phyloP scores from a whole-genome alignment of 768 basidiomycete species.

The Termitomyces sp. region DNA sequence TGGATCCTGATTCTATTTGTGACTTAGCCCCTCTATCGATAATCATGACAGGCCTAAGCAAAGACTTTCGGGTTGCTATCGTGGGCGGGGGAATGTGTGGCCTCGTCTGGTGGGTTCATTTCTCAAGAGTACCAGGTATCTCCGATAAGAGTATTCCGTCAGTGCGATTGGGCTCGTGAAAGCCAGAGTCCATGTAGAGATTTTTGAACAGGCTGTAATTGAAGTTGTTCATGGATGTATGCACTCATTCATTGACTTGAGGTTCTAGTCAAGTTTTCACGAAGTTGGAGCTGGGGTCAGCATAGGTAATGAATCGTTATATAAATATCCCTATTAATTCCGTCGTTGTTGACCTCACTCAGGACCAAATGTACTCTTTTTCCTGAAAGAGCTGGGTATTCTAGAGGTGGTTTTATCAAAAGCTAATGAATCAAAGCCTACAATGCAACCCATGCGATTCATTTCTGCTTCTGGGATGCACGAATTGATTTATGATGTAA shows the following conservation, averaged over 20 bases:
- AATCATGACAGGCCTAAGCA: conserved; percentile 14
- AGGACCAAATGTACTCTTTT: conserved; percentile 48
- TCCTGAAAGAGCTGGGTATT: conserved; percentile 38
- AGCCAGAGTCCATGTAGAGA: conserved; percentile 37
- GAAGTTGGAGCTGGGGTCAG: conserved; percentile 55
- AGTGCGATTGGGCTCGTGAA: conserved; percentile 38
- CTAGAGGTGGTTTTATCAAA: conserved; percentile 35
- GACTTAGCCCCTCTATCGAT: not conserved
- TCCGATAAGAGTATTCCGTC: not conserved
- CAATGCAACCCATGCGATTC: conserved; percentile 31
- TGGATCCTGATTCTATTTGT: not conserved
- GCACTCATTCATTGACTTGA: not conserved
- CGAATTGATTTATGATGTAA: no score
- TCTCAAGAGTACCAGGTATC: no score
- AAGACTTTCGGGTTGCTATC: no score
- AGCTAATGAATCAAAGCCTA: conserved; percentile 27
- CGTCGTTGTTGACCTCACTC: not conserved
- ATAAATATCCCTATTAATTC: not conserved
- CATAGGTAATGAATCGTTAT: conserved; percentile 30
- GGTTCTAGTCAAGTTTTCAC: conserved; percentile 35
- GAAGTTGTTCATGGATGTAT: not conserved
- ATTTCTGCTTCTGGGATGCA: conserved; percentile 37
- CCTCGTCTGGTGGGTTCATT: conserved; percentile 30
- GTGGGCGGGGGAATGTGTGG: conserved; percentile 55
- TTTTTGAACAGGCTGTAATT: conserved; percentile 49